Evolutionary conservation across 2,329 filamentous ascomycete genomes (phyloP), one percentile per base, ranked within the genome.

Genomic region (Trichoderma sp.): DNA sequence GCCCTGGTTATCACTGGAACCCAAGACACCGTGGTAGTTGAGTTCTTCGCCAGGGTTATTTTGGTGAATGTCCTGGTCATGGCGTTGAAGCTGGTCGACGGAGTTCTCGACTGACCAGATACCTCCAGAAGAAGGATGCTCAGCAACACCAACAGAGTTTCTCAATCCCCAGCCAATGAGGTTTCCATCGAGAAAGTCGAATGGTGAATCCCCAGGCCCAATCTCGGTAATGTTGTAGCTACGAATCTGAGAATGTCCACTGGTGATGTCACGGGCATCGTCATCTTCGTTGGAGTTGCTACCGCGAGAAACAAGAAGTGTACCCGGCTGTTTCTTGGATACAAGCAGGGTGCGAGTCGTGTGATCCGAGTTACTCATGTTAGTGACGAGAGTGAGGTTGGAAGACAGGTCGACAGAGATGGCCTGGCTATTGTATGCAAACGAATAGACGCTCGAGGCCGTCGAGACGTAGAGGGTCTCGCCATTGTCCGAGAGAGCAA

Each of bases 31-130:
- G 69, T 90, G 86, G 75, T 87, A 92, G 77, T 93, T 92, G 76
- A 93, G 78, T 77, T 93, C 89, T 74, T 93, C 91, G 17, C 84
- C 90, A 0, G 90, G 90, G 73, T 93, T 93, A 72, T 91, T 82
- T 69, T 86, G 76, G 71, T 90, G 87, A 53, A 92, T 84, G 69
- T 90, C 87, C n/a, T 81, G 71, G 10, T 84, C 85, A 57, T 83
- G 77, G 35, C 90, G 83, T 15, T 78, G 78, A 17, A 92, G 81
- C 42, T 90, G 77, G 76, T 92, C 90, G 9, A 87, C 87, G 2
- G 86, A 89, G 77, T 93, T 93, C 77, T 93, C 91, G 8, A 93
- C 89, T 19, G 80, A 82, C 79, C 83, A 87, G 68, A 88, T 80
- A 19, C 81, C 83, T 22, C 85, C 85, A 1, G 80, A 80, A 5